Percentiles rank a stretch among this genome's conserved stretches.
phyloP scores from a whole-genome alignment of 23 red algal species.

The Gracilaria caudata region DNA sequence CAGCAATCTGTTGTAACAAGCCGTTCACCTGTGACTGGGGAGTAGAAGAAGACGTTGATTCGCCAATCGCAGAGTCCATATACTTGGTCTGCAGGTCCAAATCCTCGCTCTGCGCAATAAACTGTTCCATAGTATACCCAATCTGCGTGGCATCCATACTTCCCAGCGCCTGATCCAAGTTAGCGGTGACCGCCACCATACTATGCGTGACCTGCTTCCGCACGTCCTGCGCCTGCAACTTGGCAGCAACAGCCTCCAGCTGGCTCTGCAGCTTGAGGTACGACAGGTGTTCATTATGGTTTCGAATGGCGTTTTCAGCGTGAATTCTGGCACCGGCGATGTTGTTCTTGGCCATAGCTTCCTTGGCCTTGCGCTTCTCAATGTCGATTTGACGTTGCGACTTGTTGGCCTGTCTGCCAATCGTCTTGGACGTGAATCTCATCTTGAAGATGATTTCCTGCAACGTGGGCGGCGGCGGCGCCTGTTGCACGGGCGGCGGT shows the following conservation, averaged over 20 bases:
- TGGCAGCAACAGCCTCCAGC: constrained; percentile 89
- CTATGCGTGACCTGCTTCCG: constrained; percentile 69
- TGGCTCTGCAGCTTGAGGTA: constrained; percentile 89
- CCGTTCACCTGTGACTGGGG: constrained; percentile 88
- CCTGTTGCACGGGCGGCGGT: constrained; percentile 40
- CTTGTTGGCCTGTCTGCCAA: constrained; percentile 89
- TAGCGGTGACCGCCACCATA: constrained; percentile 77
- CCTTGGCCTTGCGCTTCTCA: constrained; percentile 84
- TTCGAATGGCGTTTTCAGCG: constrained; percentile 95
- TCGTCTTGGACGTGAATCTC: constrained; percentile 87
- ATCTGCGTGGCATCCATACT: constrained; percentile 94
- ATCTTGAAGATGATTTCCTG: constrained; percentile 91
- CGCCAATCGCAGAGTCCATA: constrained; percentile 86
- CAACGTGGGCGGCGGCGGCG: constrained; percentile 63
- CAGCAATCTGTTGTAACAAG: constrained; percentile 84
- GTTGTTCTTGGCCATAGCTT: constrained; percentile 86
- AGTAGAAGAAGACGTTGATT: constrained; percentile 69
- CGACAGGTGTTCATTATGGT: constrained; percentile 68
- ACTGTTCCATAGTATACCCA: constrained; percentile 85
- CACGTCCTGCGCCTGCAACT: constrained; percentile 85
- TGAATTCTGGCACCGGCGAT: constrained; percentile 90
- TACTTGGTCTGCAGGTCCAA: constrained; percentile 84
- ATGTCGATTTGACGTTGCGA: constrained; percentile 66
- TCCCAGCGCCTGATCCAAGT: constrained; percentile 75
- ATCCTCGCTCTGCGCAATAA: constrained; percentile 86